Conservation (phyloP, 1,139 yeast species). For the Candida freyschussii region DNA sequence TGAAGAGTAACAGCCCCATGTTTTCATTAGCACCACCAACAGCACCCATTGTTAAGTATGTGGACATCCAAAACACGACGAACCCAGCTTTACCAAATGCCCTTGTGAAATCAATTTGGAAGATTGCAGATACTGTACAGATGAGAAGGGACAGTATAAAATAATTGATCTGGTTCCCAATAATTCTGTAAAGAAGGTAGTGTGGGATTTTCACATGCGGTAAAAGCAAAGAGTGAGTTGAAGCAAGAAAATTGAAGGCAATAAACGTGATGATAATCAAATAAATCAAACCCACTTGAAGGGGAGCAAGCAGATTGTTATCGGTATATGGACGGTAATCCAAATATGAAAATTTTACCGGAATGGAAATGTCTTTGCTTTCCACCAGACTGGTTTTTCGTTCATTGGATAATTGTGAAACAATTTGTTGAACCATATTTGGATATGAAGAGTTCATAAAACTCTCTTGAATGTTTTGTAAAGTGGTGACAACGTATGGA, state of each 20-base stretch:
- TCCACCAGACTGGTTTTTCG: slow-evolving; percentile 20
- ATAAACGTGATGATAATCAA: slow-evolving; percentile 63
- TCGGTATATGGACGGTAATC: slow-evolving; percentile 51
- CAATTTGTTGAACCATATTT: slow-evolving; percentile 22
- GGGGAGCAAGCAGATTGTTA: slow-evolving; percentile 54
- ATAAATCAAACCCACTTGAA: slow-evolving; percentile 73
- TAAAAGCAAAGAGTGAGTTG: slow-evolving; percentile 46
- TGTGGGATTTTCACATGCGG: slow-evolving; percentile 40
- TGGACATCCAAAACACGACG: slow-evolving; percentile 58
- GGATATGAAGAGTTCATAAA: slow-evolving; percentile 23
- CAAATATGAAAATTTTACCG: slow-evolving; percentile 29
- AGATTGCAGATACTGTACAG: slow-evolving; percentile 55
- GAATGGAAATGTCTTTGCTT: slow-evolving; percentile 8
- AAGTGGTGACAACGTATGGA: slow-evolving; percentile 37
- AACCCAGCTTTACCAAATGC: slow-evolving; percentile 61
- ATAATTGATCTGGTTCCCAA: slow-evolving; percentile 43
- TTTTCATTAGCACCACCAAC: slow-evolving; percentile 64
- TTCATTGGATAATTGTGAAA: slow-evolving; percentile 24
- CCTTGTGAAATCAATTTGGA: slow-evolving; percentile 46
- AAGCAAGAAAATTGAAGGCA: slow-evolving; percentile 54
- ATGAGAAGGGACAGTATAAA: slow-evolving; percentile 51
- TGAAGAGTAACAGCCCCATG: slow-evolving; percentile 42
- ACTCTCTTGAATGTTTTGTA: slow-evolving; percentile 29
- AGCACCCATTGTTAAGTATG: slow-evolving; percentile 55
- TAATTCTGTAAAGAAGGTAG: slow-evolving; percentile 44